Evolutionary conservation across 163 green algal genomes (phyloP).

Genomic region (Scenedesmus sp.): DNA sequence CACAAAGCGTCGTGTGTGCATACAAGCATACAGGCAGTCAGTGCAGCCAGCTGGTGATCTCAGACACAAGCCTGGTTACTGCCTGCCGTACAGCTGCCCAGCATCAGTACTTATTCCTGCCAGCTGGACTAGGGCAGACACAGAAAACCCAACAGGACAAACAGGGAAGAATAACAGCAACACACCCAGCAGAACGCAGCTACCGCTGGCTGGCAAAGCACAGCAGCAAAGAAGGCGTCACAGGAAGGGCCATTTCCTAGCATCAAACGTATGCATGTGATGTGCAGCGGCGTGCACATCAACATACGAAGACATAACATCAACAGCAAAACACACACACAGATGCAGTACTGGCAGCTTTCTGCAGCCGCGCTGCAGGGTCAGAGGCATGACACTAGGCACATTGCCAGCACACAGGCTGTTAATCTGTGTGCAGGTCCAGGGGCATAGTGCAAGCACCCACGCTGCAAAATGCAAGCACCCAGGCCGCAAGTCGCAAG

Average conservation of each 20-base stretch:
- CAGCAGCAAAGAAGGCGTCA: background rate
- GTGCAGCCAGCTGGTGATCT: background rate
- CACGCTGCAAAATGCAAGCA: background rate
- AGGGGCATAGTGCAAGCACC: background rate
- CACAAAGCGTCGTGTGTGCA: background rate
- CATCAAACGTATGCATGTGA: background rate
- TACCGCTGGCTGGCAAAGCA: background rate
- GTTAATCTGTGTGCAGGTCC: background rate
- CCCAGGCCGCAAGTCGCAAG: background rate
- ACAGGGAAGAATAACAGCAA: background rate
- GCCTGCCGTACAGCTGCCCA: background rate
- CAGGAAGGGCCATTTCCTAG: no score
- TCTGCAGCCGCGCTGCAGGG: background rate
- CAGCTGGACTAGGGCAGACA: background rate
- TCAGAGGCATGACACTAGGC: background rate
- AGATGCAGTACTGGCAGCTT: background rate
- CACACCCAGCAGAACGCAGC: background rate
- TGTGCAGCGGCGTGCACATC: background rate
- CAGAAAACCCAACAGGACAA: background rate
- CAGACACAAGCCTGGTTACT: background rate
- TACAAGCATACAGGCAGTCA: background rate
- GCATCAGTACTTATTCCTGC: background rate
- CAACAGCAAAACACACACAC: background rate
- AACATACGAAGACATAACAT: background rate
- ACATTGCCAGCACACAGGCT: background rate